These are phyloP conservation scores for Calocybe indica DNA, from an alignment of 768 basidiomycete genomes.

Conservation along the genomic window DNA sequence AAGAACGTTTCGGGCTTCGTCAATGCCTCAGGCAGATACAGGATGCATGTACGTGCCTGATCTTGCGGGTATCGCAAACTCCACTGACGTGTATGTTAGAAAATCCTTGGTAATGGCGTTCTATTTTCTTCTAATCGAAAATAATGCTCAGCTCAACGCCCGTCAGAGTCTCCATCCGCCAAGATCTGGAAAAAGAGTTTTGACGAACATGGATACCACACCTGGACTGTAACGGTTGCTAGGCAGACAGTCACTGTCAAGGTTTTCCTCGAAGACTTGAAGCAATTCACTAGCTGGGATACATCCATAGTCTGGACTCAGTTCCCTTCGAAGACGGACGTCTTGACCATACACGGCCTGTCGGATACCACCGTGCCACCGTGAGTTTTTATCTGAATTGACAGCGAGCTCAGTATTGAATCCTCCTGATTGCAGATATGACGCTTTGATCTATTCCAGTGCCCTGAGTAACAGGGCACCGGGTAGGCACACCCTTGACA, in stretches of 20 bases:
- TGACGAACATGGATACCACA: conserved; percentile 50
- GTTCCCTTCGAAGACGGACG: conserved; percentile 60
- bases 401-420: background rate
- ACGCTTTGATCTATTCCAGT: conserved; percentile 64
- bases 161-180: conserved; percentile 22
- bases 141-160: conserved; percentile 6
- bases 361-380: conserved; percentile 62
- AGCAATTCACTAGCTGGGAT: conserved; percentile 60
- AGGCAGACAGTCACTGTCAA: conserved; percentile 46
- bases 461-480: conserved; percentile 49
- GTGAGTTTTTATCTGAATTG: conserved; percentile 32
- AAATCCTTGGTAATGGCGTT: conserved; percentile 35
- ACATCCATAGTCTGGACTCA: conserved; percentile 60
- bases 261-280: conserved; percentile 55
- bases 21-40: conserved; percentile 72
- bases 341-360: conserved; percentile 77
- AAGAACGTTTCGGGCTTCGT: conserved; percentile 53
- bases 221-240: conserved; percentile 63
- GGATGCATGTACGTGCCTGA: conserved; percentile 59
- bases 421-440: conserved; percentile 41
- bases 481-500: conserved; percentile 66
- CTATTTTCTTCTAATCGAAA: conserved; percentile 4
- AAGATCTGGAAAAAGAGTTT: conserved; percentile 45
- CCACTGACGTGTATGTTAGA: conserved; percentile 19
- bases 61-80: conserved; percentile 1